A percentile compares a stretch with the other conserved stretches of the same genome.
Conservation (phyloP, 2,329 filamentous ascomycete genomes). For the Curvularia sp. region DNA sequence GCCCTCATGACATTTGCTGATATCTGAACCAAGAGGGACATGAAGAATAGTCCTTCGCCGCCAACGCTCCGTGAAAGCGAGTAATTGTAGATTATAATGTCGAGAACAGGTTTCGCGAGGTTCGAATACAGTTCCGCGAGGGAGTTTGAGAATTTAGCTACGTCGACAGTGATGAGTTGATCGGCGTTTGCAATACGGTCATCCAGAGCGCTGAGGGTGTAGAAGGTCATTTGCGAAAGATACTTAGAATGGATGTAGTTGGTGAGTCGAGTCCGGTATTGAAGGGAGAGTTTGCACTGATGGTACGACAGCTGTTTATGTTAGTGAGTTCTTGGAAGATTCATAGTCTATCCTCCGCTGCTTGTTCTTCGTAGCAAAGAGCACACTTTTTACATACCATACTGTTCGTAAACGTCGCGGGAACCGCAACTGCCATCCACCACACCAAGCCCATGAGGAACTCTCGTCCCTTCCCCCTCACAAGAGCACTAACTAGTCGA, state of each 20-base stretch:
- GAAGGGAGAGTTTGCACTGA: constrained; percentile 90
- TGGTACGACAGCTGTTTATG: constrained; percentile 82
- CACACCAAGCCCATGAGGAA: constrained; percentile 88
- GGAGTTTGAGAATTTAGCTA: constrained; percentile 94
- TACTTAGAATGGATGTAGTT: constrained; percentile 95
- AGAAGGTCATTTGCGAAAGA: constrained; percentile 96
- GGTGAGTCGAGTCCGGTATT: constrained; percentile 93
- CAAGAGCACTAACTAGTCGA: constrained; percentile 86
- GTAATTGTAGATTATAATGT: constrained; percentile 97
- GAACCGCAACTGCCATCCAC: constrained; percentile 98
- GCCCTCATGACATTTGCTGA: constrained; percentile 93
- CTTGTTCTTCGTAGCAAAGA: background rate
- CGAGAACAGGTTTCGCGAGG: constrained; percentile 88
- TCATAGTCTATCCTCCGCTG: background rate
- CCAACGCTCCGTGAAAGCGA: constrained; percentile 94
- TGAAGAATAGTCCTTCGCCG: constrained; percentile 92
- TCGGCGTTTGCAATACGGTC: constrained; percentile 99
- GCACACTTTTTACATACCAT: constrained; percentile 69
- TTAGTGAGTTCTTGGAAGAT: constrained; percentile 20
- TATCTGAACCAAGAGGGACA: constrained; percentile 91
- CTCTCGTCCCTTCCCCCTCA: constrained; percentile 88
- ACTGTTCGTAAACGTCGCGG: constrained; percentile 97
- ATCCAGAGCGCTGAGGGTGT: constrained; percentile 91
- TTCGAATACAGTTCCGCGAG: constrained; percentile 96
- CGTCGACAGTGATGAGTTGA: constrained; percentile 95